Evolutionary conservation across 1,284 basidiomycete genomes (phyloP).

Genomic region (Cryptococcus sp.): DNA sequence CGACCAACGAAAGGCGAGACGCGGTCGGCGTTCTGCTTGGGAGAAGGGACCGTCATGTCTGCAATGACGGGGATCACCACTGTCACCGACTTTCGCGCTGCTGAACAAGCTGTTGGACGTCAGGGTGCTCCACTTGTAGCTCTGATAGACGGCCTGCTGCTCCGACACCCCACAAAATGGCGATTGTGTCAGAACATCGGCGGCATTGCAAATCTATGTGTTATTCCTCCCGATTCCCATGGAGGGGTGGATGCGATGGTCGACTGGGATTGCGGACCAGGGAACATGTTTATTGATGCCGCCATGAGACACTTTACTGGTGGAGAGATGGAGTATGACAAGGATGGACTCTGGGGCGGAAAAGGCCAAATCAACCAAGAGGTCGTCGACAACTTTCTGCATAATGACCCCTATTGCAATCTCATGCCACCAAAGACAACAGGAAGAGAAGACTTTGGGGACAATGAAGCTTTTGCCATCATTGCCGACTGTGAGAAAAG

Average conservation of each 20-base stretch:
- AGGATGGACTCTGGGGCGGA: constrained; percentile 4
- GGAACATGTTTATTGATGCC: constrained; percentile 17
- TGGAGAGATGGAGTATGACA: constrained; percentile 11
- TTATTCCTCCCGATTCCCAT: constrained; percentile 2
- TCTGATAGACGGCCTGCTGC: constrained; percentile 9
- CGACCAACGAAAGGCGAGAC: constrained; percentile 7
- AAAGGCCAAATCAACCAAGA: constrained; percentile 3
- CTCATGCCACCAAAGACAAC: constrained; percentile 9
- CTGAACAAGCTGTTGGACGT: constrained; percentile 12
- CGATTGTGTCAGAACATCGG: constrained; percentile 18
- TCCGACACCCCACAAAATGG: constrained; percentile 6
- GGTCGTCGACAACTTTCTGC: constrained; percentile 7
- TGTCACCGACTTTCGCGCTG: constrained; percentile 12
- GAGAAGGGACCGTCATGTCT: constrained; percentile 8
- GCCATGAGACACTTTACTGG: constrained; percentile 7
- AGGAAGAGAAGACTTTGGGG: constrained; percentile 11
- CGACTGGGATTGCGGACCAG: constrained; percentile 8
- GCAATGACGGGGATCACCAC: constrained; percentile 7
- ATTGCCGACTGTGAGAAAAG: constrained; percentile 1
- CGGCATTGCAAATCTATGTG: constrained; percentile 12
- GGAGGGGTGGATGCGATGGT: constrained; percentile 5
- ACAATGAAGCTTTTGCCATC: constrained; percentile 2
- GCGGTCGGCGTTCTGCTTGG: constrained; percentile 5
- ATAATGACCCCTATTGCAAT: not conserved
- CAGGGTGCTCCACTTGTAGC: constrained; percentile 12